Percentiles rank a stretch among this genome's conserved stretches.
These are phyloP conservation scores for Austroboletus festivus DNA, from an alignment of 768 basidiomycete genomes.

Conservation along the genomic window DNA sequence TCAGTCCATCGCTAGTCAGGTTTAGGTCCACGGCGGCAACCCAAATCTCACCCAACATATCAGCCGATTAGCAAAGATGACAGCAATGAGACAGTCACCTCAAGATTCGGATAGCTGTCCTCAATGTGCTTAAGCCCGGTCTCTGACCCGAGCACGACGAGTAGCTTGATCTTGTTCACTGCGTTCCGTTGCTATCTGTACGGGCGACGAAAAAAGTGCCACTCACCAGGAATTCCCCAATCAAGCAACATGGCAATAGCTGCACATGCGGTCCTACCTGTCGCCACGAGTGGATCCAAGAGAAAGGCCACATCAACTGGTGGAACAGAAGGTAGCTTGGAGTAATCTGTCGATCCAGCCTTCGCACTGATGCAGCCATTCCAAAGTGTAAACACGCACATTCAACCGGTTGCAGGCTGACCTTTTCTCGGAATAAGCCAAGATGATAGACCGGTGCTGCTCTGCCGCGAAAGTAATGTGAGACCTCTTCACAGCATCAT, in stretches of 20 bases:
- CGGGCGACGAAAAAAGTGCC: not conserved
- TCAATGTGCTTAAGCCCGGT: conserved; percentile 69
- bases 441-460: conserved; percentile 85
- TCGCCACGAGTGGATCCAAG: conserved; percentile 90
- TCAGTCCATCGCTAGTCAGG: conserved; percentile 72
- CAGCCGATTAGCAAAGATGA: not conserved
- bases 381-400: conserved; percentile 44
- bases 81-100: conserved; percentile 43
- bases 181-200: not conserved
- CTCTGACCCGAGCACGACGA: conserved; percentile 77
- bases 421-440: conserved; percentile 85
- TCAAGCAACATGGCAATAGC: conserved; percentile 83
- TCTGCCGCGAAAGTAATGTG: conserved; percentile 33
- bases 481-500: not conserved
- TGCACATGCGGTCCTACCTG: conserved; percentile 88
- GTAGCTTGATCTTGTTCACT: conserved; percentile 75
- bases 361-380: conserved; percentile 1
- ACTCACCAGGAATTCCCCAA: conserved; percentile 73
- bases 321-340: conserved; percentile 75
- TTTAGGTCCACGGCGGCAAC: conserved; percentile 75
- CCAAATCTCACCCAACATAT: conserved; percentile 65
- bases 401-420: conserved; percentile 86
- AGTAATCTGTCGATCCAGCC: conserved; percentile 60
- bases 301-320: conserved; percentile 84
- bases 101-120: conserved; percentile 68